Evolutionary conservation across 306 rosid species (phyloP), one percentile per base, ranked within the genome.

Genomic region (Prinsepia uniflora): DNA sequence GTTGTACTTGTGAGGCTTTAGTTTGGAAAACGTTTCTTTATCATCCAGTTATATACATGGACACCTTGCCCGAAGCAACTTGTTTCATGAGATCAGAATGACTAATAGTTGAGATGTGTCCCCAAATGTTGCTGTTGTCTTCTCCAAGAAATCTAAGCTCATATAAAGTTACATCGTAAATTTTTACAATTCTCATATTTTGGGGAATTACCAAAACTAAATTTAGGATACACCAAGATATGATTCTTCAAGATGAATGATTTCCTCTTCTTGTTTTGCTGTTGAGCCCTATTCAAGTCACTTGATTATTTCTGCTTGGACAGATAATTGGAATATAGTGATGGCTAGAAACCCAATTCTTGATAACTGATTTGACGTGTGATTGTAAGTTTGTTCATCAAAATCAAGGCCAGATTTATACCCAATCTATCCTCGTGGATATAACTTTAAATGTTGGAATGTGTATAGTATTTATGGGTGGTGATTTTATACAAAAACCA

Each of bases 1-100:
- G 98, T 94, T 72, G 72, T 77, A 55, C 69, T 52, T 47, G 46
- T 49, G 49, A 65, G 20, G 19, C 47, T 50, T 65, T 71, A 4
- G 8, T 80, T 75, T 20, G 17, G 10, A 11, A 70, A 55, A 13
- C 39, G 20, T 53, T 61, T 24, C 41, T 67, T 6, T 45, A 19
- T 30, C 41, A 30, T 55, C 17, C 34, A 52, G 58, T n/a, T 71
- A 42, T 20, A 62, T 45, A 4, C 59, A 42, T 45, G 10, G 45
- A 18, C 11, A 44, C 12, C 18, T 43, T 30, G 30, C 52, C 11
- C 47, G 39, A n/a, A 13, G 42, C 60, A 6, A 56, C n/a, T n/a
- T 47, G 24, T 42, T 61, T 64, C 6, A 42, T 24, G 39, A 55
- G 61, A 20, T 8, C 22, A 50, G 42, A 41, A n/a, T 45, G 68